Evolutionary conservation across 108 stramenopile species (phyloP).

Genomic region (Nitzschia palea): DNA sequence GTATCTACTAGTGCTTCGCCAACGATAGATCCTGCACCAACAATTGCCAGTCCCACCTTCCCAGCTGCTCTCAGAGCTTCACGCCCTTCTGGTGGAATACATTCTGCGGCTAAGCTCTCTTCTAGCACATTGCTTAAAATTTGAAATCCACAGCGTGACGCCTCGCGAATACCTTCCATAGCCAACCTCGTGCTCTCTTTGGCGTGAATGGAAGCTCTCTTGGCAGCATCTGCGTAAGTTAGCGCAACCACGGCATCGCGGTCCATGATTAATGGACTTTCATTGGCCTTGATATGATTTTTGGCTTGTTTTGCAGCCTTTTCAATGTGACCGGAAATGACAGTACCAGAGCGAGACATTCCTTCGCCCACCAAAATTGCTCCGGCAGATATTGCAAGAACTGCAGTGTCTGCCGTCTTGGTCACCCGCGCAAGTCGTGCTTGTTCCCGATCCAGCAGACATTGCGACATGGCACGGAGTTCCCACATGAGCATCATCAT

Average conservation of each 20-base stretch:
- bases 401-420: constrained; percentile 25
- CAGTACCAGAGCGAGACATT: constrained; percentile 12
- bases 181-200: constrained; percentile 14
- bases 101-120: constrained; percentile 8
- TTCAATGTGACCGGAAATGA: constrained; percentile 18
- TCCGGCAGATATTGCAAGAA: constrained; percentile 24
- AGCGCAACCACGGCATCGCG: constrained; percentile 27
- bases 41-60: constrained; percentile 38
- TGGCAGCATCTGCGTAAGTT: constrained; percentile 28
- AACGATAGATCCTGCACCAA: constrained; percentile 49
- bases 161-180: constrained; percentile 16
- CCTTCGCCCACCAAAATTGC: constrained; percentile 38
- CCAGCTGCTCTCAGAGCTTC: constrained; percentile 36
- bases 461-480: constrained; percentile 28
- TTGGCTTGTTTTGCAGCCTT: constrained; percentile 23
- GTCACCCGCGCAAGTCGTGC: constrained; percentile 15
- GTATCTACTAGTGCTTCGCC: constrained; percentile 43
- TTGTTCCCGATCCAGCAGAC: constrained; percentile 11
- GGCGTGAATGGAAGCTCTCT: constrained; percentile 20
- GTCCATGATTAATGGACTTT: constrained; percentile 3
- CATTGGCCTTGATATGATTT: constrained; percentile 8
- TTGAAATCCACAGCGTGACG: constrained; percentile 14
- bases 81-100: constrained; percentile 30
- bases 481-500: constrained; percentile 24
- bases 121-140: constrained; percentile 22